Base-by-base conservation (phyloP, 2,329 filamentous ascomycete species). In the Fusarium sambucinum region DNA sequence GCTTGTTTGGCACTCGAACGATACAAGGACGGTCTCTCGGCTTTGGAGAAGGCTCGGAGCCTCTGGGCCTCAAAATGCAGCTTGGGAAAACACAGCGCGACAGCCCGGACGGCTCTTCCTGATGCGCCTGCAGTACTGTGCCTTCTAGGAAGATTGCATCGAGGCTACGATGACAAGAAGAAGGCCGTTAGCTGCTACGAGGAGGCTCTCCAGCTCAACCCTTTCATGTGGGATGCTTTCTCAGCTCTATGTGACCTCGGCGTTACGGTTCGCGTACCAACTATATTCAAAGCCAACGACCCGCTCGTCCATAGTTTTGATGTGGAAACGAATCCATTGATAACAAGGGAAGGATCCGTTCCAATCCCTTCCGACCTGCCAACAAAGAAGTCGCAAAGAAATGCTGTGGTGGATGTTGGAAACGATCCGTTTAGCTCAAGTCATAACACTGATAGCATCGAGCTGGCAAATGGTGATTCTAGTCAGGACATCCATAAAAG, bases 151-250 rank as follows among this genome's bases (percentile, higher is more conserved):
- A 97, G 96, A 80, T 83, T 99, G 29, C 95, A 94, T 81, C 89
- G 91, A 48, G 92, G 88, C 4, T 90, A 96, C 73, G 92, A 97
- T 72, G 86, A 92, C 73, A 92, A 92, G 74, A 91, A 91, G 72
- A 94, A 92, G 78, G 94, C 96, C 10, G 89, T 95, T 17, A 87
- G 92, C 69, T 93, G 89, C 77, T 98, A 96, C 76, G 93, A 97
- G 70, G 93, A 96, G 63, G 89, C 94, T 8, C 82, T 99, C 73
- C 96, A 94, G 80, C 79, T 90, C 55, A 99, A 98, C 75, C 94
- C 96, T 2, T 95, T 98, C 79, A 96, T 97, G 87, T 99, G 96
- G 96, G 96, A 99, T 83, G 94, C 95, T 1, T 98, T 98, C 74
- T 89, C 90, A 23, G 91, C 89, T 17, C 85, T 99, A 10, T 97